Evolutionary conservation across 2,329 filamentous ascomycete species (phyloP), one percentile per base, ranked within the genome.

Genomic region (Alternaria sp.): DNA sequence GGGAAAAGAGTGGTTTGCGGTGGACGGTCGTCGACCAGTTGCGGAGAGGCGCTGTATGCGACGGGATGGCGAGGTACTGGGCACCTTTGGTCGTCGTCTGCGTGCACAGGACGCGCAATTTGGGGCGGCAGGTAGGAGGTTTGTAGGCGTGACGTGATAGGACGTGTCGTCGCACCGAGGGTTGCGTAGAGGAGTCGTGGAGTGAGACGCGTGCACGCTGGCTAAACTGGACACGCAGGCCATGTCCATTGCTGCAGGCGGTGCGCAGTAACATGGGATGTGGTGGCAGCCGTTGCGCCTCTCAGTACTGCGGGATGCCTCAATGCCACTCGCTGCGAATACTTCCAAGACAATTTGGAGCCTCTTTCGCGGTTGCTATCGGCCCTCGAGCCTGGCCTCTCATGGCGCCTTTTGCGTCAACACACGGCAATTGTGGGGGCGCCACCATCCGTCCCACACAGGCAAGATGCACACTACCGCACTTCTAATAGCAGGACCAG

Each of bases 21-120:
- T 79, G 77, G 15, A 65, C 67, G n/a, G 70, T 71, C 26, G 72
- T 67, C 47, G 72, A 75, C 75, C 75, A 78, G 71, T 79, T 75
- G 61, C 75, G 71, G 4, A 61, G 61, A 18, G 59, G 25, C 37
- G 62, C 25, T 6, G 64, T 53, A 44, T 47, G 61, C 41, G 26
- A 23, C 8, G 68, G 56, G 50, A 58, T 57, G 18, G 55, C 51
- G 51, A 66, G 60, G 46, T 64, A 63, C 14, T 62, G 63, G 43
- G 63, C 41, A 37, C 47, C 63, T 63, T 72, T 76, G 67, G 71
- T 70, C 62, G 63, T 70, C 57, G 74, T 72, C 63, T 65, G 69
- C 28, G 77, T 78, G 58, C 71, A 74, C 50, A 78, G 71, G 63
- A 78, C 74, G 65, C 77, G 76, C 63, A 73, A 61, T 60, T 74